A percentile compares a stretch with the other conserved stretches of the same genome.
phyloP scores from a whole-genome alignment of 306 rosid species.

The Glycine soja region DNA sequence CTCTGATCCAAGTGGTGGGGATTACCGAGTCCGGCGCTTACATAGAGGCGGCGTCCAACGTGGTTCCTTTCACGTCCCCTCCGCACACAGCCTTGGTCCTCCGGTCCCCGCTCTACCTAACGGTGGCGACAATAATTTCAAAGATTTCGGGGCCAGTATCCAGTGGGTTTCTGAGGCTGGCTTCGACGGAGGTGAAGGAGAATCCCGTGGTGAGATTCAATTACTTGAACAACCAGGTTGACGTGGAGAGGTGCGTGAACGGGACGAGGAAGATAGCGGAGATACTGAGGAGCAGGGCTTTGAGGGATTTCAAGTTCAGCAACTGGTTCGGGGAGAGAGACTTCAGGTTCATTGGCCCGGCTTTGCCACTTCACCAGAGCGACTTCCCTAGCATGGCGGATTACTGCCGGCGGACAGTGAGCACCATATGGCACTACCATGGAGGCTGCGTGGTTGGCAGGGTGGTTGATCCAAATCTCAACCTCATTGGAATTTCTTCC shows the following conservation, averaged over 20 bases:
- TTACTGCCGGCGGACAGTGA: slow-evolving; percentile 78
- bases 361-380: slow-evolving; percentile 59
- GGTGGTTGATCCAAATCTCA: slow-evolving; percentile 72
- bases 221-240: slow-evolving; percentile 69
- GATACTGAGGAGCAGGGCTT: slow-evolving; percentile 60
- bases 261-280: slow-evolving; percentile 74
- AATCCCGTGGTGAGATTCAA: slow-evolving; percentile 84
- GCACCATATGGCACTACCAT: slow-evolving; percentile 95
- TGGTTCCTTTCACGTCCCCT: slow-evolving; percentile 67
- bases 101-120: slow-evolving; percentile 63
- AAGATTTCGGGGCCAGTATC: slow-evolving; percentile 79
- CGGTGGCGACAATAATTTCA: slow-evolving; percentile 78
- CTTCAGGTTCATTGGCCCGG: slow-evolving; percentile 80
- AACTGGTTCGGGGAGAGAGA: slow-evolving; percentile 65
- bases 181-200: slow-evolving; percentile 62
- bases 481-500: slow-evolving; percentile 61
- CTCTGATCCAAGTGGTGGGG: slow-evolving; percentile 89
- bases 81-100: slow-evolving; percentile 59
- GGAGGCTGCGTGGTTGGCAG: slow-evolving; percentile 88
- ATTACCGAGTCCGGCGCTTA: slow-evolving; percentile 78
- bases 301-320: slow-evolving; percentile 70
- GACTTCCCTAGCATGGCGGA: slow-evolving; percentile 64
- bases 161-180: slow-evolving; percentile 65
- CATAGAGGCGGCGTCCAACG: slow-evolving; percentile 83
- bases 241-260: slow-evolving; percentile 76